Evolutionary conservation across 352 stramenopile species (phyloP).

Genomic region (Phytophthora citricola): DNA sequence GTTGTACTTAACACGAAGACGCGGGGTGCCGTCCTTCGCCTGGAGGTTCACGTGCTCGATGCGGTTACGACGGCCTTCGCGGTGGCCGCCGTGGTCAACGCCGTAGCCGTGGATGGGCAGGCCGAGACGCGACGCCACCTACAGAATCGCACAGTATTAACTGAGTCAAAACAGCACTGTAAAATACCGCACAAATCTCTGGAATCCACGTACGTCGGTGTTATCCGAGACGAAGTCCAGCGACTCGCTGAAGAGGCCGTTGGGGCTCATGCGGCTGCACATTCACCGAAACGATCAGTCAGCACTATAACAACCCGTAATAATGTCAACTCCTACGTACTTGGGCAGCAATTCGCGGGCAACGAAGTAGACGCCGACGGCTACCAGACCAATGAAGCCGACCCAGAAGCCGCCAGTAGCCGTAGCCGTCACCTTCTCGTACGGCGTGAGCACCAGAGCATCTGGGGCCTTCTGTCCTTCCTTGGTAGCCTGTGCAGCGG

Average conservation of each 20-base stretch:
- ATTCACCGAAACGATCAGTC: constrained; percentile 17
- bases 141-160: constrained; percentile 11
- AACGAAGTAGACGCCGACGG: constrained; percentile 93
- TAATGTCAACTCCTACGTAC: constrained; percentile 43
- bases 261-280: constrained; percentile 82
- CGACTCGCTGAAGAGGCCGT: constrained; percentile 82
- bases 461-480: constrained; percentile 69
- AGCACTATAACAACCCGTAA: not conserved
- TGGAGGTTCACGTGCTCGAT: constrained; percentile 95
- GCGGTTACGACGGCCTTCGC: constrained; percentile 95
- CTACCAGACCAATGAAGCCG: constrained; percentile 83
- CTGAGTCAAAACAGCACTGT: constrained; percentile 5
- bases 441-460: constrained; percentile 91
- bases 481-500: constrained; percentile 40
- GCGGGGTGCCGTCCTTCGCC: constrained; percentile 85
- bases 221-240: constrained; percentile 78
- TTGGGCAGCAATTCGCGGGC: constrained; percentile 91
- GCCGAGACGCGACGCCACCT: constrained; percentile 88
- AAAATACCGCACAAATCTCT: not conserved
- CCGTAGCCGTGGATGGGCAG: constrained; percentile 93
- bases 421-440: constrained; percentile 94
- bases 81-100: constrained; percentile 92
- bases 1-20: constrained; percentile 94
- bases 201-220: constrained; percentile 51
- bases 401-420: constrained; percentile 91